These are phyloP conservation scores for Dryadomyces quercus-mongolicae DNA, from an alignment of 2,329 filamentous ascomycete genomes.

Conservation along the genomic window DNA sequence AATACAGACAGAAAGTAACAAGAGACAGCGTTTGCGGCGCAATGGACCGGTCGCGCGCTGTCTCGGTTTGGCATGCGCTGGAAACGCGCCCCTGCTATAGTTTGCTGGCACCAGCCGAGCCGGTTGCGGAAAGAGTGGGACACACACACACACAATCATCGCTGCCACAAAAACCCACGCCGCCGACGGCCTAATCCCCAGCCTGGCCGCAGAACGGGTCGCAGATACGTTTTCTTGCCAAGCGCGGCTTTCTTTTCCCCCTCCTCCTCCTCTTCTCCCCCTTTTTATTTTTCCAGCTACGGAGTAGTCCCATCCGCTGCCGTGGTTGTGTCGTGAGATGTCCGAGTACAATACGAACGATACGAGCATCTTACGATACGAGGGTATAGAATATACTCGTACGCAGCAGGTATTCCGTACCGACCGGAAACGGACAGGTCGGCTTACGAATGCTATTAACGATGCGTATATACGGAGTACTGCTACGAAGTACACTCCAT, in stretches of 20 bases:
- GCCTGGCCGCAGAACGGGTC: constrained; percentile 1
- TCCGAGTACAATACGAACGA: no score
- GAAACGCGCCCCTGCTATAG: background rate
- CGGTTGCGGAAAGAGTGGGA: constrained; percentile 1
- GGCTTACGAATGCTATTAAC: no score
- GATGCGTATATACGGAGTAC: no score
- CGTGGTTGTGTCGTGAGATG: background rate
- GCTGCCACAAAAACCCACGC: background rate
- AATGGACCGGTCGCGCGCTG: background rate
- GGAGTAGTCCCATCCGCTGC: background rate
- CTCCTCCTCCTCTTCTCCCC: background rate
- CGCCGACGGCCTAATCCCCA: background rate
- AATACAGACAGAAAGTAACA: background rate
- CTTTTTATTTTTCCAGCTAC: background rate
- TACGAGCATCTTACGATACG: no score
- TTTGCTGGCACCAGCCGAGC: background rate
- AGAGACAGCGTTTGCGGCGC: background rate
- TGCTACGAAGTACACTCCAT: no score
- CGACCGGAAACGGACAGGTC: no score
- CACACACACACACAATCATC: no score
- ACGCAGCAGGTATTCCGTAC: no score
- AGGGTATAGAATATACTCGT: no score
- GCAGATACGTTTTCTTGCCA: background rate
- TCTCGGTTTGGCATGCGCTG: constrained; percentile 2
- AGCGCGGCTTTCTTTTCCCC: background rate